Evolutionary conservation across 345 rosid genomes (phyloP).

Genomic region (Euphorbia pulcherrima): DNA sequence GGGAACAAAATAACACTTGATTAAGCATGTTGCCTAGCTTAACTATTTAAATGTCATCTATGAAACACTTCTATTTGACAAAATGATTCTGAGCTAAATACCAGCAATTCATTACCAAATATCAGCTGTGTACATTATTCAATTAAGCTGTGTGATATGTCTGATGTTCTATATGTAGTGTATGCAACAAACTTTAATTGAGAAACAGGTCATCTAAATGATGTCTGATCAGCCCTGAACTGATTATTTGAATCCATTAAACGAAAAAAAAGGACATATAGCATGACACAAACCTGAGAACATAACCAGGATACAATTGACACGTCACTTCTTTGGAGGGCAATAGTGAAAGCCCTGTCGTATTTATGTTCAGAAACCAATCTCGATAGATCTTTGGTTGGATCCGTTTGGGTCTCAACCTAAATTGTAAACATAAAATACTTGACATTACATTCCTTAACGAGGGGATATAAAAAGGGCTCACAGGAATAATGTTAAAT

Average conservation of each 20-base stretch:
- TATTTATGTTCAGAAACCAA: constrained; percentile 64
- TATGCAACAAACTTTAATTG: no score
- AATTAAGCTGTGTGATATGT: no score
- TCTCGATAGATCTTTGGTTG: constrained; percentile 60
- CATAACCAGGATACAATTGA: constrained; percentile 86
- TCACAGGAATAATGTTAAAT: not conserved
- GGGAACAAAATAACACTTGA: not conserved
- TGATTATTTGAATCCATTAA: no score
- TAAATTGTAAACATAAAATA: constrained; percentile 21
- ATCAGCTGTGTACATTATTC: not conserved
- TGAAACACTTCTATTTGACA: not conserved
- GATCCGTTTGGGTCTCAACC: constrained; percentile 74
- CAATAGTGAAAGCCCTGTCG: constrained; percentile 71
- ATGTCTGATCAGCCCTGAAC: no score
- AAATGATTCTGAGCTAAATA: not conserved
- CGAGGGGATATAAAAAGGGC: not conserved
- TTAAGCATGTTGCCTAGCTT: not conserved
- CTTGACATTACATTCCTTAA: not conserved
- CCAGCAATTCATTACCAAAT: not conserved
- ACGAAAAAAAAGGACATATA: not conserved
- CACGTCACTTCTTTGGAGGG: constrained; percentile 78
- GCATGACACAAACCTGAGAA: constrained; percentile 47
- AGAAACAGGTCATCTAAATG: no score
- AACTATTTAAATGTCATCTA: not conserved
- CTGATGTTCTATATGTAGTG: no score